Evolutionary conservation across 2,329 filamentous ascomycete species (phyloP).

Genomic region (Aspergillus clavatus): DNA sequence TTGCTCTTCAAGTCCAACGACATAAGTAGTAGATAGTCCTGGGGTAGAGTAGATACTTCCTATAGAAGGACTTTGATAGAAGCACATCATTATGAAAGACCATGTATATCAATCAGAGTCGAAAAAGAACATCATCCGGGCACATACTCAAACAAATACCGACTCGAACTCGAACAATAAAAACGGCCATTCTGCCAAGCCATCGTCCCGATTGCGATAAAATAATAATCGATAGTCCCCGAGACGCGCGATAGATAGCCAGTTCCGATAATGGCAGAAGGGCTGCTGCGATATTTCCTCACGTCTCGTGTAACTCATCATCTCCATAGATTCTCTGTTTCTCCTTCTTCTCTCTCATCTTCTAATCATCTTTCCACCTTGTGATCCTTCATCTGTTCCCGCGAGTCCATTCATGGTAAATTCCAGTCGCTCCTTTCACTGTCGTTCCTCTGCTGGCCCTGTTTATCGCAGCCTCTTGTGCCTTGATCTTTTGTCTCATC

Average conservation of each 20-base stretch:
- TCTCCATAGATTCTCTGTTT: neutral
- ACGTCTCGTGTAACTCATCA: conserved; percentile 4
- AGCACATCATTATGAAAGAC: too few relatives aligned
- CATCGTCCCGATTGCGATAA: conserved; percentile 12
- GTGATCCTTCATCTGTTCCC: neutral
- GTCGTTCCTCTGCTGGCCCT: neutral
- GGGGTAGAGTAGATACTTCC: too few relatives aligned
- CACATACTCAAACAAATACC: neutral
- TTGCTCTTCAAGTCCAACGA: too few relatives aligned
- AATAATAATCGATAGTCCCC: conserved; percentile 18
- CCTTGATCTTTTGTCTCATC: neutral
- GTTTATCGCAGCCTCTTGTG: neutral
- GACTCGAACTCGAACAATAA: neutral
- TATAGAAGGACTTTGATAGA: too few relatives aligned
- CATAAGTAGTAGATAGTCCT: too few relatives aligned
- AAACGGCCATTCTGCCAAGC: conserved; percentile 7
- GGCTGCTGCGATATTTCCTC: neutral
- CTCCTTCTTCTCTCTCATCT: neutral
- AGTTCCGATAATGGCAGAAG: conserved; percentile 12
- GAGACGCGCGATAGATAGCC: conserved; percentile 14
- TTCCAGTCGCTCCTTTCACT: neutral
- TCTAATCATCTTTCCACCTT: too few relatives aligned
- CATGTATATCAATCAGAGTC: too few relatives aligned
- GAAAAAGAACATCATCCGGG: too few relatives aligned
- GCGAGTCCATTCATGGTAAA: neutral